These are phyloP conservation scores for Mariannaea elegans DNA, from an alignment of 2,329 filamentous ascomycete genomes.

Conservation along the genomic window DNA sequence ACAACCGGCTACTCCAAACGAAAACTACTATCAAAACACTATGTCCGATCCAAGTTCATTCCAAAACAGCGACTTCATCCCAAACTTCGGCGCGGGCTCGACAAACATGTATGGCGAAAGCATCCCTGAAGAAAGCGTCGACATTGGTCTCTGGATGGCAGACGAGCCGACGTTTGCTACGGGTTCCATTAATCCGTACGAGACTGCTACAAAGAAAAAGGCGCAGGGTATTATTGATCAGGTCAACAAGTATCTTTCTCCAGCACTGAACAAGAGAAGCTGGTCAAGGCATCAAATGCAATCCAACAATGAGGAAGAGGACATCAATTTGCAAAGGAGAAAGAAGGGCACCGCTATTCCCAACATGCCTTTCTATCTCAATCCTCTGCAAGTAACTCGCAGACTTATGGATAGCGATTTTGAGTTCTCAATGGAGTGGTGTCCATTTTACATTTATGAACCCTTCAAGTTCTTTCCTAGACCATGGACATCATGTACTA, in stretches of 20 bases:
- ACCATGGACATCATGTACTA: constrained; percentile 14
- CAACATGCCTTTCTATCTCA: not conserved
- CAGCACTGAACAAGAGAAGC: not conserved
- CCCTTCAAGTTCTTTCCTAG: constrained; percentile 2
- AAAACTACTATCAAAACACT: not conserved
- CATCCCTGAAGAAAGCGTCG: not conserved
- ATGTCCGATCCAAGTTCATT: not conserved
- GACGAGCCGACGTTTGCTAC: not conserved
- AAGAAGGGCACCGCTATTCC: not conserved
- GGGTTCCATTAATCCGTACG: no score
- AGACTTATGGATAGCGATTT: constrained; percentile 9
- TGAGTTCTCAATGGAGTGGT: constrained; percentile 12
- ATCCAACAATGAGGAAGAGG: not conserved
- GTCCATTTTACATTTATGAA: constrained; percentile 7
- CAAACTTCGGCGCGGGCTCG: not conserved
- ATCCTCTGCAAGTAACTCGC: not conserved
- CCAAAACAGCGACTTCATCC: not conserved
- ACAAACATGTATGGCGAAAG: not conserved
- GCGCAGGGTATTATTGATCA: not conserved
- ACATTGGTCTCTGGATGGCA: not conserved
- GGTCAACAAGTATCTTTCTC: not conserved
- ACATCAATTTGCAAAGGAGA: not conserved
- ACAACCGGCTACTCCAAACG: not conserved
- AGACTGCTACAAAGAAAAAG: not conserved
- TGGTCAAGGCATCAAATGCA: not conserved